These are phyloP conservation scores for Chrysoporthe austroafricana DNA, from an alignment of 2,329 filamentous ascomycete species.

Conservation along the genomic window DNA sequence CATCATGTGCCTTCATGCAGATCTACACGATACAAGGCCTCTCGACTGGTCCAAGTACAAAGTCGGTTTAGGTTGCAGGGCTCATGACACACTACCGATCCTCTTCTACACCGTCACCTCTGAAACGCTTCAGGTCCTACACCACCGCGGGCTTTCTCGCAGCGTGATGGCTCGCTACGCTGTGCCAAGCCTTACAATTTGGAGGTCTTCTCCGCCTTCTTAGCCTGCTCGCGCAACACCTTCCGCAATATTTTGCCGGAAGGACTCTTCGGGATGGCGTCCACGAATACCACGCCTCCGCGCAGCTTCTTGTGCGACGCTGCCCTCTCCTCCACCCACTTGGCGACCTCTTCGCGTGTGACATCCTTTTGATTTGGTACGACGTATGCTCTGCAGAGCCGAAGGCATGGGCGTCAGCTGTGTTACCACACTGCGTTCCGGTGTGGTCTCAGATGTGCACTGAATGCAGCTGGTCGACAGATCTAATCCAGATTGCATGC, in stretches of 20 bases:
- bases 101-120: not conserved
- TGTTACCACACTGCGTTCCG: not conserved
- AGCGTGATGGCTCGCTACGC: not conserved
- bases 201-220: slow-evolving; percentile 36
- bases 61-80: not conserved
- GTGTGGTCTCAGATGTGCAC: not conserved
- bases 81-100: not conserved
- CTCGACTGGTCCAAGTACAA: not conserved
- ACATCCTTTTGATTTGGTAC: slow-evolving; percentile 32
- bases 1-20: not conserved
- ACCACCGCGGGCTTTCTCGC: not conserved
- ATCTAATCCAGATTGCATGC: not conserved
- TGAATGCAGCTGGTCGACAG: slow-evolving; percentile 1
- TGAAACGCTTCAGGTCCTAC: not conserved
- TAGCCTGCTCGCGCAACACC: slow-evolving; percentile 53
- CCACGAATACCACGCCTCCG: slow-evolving; percentile 50
- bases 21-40: not conserved
- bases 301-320: slow-evolving; percentile 39
- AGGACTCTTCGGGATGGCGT: slow-evolving; percentile 65
- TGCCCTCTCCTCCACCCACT: slow-evolving; percentile 35
- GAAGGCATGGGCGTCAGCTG: slow-evolving; percentile 10
- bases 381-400: slow-evolving; percentile 31
- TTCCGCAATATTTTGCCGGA: slow-evolving; percentile 67
- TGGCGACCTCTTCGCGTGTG: slow-evolving; percentile 30
- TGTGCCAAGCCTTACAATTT: slow-evolving; percentile 27